Percentiles rank a stretch among this genome's conserved stretches.
Evolutionary conservation across 2,329 filamentous ascomycete genomes (phyloP).

Genomic region (Didymellaceae sp.): DNA sequence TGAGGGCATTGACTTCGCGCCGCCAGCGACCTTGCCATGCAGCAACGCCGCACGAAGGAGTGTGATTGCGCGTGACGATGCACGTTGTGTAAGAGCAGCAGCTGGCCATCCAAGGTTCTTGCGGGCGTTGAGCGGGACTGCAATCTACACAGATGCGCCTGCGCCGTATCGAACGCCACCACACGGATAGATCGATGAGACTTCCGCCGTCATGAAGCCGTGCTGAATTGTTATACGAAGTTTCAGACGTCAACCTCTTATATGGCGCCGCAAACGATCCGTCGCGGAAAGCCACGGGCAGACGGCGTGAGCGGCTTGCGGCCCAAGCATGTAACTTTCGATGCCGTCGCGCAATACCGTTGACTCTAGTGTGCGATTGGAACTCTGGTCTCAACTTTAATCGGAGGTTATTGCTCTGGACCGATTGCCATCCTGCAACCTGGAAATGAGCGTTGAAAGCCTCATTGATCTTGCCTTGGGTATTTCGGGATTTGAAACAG

Average conservation of each 20-base stretch:
- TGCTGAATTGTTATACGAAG: conserved; percentile 27
- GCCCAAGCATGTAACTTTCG: conserved; percentile 24
- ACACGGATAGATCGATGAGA: conserved; percentile 23
- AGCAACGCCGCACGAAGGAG: conserved; percentile 23
- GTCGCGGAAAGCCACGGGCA: conserved; percentile 15
- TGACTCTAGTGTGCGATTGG: conserved; percentile 26
- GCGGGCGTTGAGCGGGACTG: conserved; percentile 17
- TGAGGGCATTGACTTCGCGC: conserved; percentile 15
- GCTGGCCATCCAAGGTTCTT: neutral
- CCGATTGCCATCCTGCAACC: conserved; percentile 9
- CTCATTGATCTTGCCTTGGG: conserved; percentile 3
- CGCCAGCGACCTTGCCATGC: conserved; percentile 17
- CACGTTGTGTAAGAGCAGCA: conserved; percentile 13
- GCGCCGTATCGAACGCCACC: conserved; percentile 15
- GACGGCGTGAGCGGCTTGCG: conserved; percentile 32
- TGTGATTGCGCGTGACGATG: conserved; percentile 30
- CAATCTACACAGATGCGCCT: conserved; percentile 26
- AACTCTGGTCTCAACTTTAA: conserved; percentile 16
- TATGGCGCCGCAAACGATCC: conserved; percentile 27
- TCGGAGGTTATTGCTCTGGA: conserved; percentile 13
- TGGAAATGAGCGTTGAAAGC: neutral
- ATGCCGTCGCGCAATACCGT: conserved; percentile 34
- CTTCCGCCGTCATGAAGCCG: conserved; percentile 14
- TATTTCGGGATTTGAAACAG: conserved; percentile 1
- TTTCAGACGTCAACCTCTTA: conserved; percentile 37